Percentiles rank a stretch among this genome's conserved stretches.
Evolutionary conservation across 176 grass and related monocot species (phyloP).

Genomic region (Thinopyrum elongatum): DNA sequence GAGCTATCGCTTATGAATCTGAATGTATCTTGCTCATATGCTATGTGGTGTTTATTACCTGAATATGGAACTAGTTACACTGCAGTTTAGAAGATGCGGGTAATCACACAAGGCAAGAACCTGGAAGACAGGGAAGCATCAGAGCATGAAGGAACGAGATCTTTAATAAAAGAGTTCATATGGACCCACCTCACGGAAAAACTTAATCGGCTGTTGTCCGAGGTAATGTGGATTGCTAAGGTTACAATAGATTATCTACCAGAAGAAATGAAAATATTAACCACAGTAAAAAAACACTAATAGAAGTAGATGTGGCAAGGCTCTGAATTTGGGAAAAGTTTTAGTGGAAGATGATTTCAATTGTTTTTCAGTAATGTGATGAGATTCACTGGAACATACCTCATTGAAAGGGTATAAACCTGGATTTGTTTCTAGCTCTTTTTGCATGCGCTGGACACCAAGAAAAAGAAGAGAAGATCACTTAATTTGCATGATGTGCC

Average conservation of each 20-base stretch:
- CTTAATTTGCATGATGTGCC: not conserved
- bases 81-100: slow-evolving; percentile 55
- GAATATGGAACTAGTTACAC: slow-evolving; percentile 47
- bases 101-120: slow-evolving; percentile 79
- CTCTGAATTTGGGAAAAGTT: not conserved
- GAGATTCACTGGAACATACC: slow-evolving; percentile 24
- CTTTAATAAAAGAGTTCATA: not conserved
- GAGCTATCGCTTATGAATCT: not conserved
- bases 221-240: slow-evolving; percentile 71
- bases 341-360: not conserved
- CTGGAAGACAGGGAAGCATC: slow-evolving; percentile 33
- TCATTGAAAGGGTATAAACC: slow-evolving; percentile 49
- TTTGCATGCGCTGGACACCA: slow-evolving; percentile 41
- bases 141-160: not conserved
- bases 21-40: not conserved
- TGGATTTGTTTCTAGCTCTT: slow-evolving; percentile 38
- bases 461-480: slow-evolving; percentile 6
- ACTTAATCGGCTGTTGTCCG: slow-evolving; percentile 61
- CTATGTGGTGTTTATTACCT: slow-evolving; percentile 31
- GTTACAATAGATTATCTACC: slow-evolving; percentile 67
- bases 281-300: not conserved
- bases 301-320: not conserved
- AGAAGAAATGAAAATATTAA: not conserved
- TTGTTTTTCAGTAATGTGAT: not conserved
- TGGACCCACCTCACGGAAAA: slow-evolving; percentile 55